These are phyloP conservation scores for Pseudogymnoascus sp. DNA, from an alignment of 2,329 filamentous ascomycete genomes.

Conservation along the genomic window DNA sequence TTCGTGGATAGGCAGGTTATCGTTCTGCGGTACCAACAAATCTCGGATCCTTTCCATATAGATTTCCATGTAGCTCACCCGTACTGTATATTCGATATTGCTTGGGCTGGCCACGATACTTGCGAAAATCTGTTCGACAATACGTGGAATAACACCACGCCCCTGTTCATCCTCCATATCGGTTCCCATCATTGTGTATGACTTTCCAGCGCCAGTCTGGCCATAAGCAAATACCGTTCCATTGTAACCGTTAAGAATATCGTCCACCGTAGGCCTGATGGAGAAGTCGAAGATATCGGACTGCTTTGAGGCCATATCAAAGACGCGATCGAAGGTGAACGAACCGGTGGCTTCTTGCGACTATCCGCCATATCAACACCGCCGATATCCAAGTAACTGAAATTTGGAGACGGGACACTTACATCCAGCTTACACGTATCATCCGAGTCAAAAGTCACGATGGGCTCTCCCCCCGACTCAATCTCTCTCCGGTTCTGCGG, in stretches of 20 bases:
- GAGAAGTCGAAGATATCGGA: constrained; percentile 97
- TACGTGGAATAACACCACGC: constrained; percentile 92
- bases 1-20: constrained; percentile 95
- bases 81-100: constrained; percentile 97
- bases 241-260: constrained; percentile 98
- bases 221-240: constrained; percentile 98
- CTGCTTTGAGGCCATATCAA: constrained; percentile 87
- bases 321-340: constrained; percentile 97
- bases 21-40: constrained; percentile 83
- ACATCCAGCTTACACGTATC: constrained; percentile 85
- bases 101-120: constrained; percentile 86
- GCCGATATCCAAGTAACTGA: background rate
- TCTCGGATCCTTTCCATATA: constrained; percentile 99
- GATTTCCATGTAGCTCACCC: constrained; percentile 99
- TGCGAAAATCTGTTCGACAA: constrained; percentile 94
- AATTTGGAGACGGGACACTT: constrained; percentile 33
- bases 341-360: constrained; percentile 73
- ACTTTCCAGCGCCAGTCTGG: constrained; percentile 97
- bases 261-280: constrained; percentile 90
- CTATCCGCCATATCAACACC: constrained; percentile 36
- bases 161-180: constrained; percentile 85
- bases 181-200: constrained; percentile 96
- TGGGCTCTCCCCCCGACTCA: constrained; percentile 80
- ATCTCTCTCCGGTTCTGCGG: constrained; percentile 95
- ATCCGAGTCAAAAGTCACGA: constrained; percentile 79